Conservation (phyloP, 1,284 basidiomycete genomes). For the Sphaerobolus stellatus region DNA sequence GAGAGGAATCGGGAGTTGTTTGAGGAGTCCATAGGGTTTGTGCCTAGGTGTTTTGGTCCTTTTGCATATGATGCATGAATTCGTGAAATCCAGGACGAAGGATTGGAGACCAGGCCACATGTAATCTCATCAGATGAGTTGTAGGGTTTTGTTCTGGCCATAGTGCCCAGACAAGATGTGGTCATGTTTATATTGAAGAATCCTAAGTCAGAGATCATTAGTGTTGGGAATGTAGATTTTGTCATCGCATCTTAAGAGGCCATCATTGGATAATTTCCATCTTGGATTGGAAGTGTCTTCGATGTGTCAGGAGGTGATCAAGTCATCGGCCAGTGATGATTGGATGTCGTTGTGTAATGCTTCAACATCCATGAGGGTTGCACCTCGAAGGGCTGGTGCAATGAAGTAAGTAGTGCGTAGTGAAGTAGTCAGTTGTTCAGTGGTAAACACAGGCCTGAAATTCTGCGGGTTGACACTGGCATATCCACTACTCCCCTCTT, state of each 20-base stretch:
- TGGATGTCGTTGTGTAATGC: conserved; percentile 22
- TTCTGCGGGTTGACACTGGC: not conserved
- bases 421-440: not conserved
- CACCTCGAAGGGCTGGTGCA: not conserved
- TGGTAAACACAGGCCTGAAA: not conserved
- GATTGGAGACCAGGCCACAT: conserved; percentile 28
- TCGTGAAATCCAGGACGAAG: conserved; percentile 29
- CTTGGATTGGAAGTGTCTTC: not conserved
- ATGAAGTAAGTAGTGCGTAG: not conserved
- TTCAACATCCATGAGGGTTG: conserved; percentile 5
- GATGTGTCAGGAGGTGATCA: not conserved
- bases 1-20: conserved; percentile 31
- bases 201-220: conserved; percentile 12
- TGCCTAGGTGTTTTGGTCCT: conserved; percentile 31
- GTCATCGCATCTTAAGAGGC: conserved; percentile 34
- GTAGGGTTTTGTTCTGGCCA: conserved; percentile 29
- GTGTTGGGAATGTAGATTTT: conserved; percentile 36
- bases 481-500: conserved; percentile 1
- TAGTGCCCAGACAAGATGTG: conserved; percentile 22
- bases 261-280: conserved; percentile 7
- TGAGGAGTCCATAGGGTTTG: conserved; percentile 34
- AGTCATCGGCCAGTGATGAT: conserved; percentile 24
- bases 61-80: conserved; percentile 33
- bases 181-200: conserved; percentile 28
- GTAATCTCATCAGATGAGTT: conserved; percentile 28